Evolutionary conservation across 257 asterid species (phyloP).

Genomic region (Solanum chmielewskii): DNA sequence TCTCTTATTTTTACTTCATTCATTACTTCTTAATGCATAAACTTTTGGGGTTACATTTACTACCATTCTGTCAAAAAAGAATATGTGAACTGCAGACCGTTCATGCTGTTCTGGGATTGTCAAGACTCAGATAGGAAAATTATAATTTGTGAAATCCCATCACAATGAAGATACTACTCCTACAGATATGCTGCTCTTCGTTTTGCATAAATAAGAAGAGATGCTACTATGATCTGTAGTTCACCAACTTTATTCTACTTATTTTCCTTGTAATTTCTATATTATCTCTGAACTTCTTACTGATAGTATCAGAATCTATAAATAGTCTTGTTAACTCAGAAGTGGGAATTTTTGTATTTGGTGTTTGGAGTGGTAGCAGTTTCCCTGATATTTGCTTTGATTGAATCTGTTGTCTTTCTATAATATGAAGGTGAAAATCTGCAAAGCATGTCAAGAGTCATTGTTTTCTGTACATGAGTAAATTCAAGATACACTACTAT

Average conservation of each 20-base stretch:
- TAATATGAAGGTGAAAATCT: not conserved
- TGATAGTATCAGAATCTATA: not conserved
- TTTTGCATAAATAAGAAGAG: not conserved
- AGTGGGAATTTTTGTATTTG: not conserved
- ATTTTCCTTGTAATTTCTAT: not conserved
- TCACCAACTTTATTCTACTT: not conserved
- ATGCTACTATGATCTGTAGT: not conserved
- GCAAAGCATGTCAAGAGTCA: not conserved
- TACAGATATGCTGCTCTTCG: not conserved
- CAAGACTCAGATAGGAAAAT: not conserved
- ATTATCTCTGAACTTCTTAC: not conserved
- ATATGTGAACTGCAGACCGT: not conserved
- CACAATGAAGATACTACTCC: not conserved
- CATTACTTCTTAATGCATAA: not conserved
- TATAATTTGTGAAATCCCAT: not conserved
- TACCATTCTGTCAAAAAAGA: not conserved
- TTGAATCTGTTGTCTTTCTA: not conserved
- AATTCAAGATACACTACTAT: not conserved
- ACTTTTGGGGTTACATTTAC: not conserved
- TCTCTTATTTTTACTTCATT: not conserved
- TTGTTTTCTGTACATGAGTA: not conserved
- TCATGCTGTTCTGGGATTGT: not conserved
- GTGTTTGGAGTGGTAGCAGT: not conserved
- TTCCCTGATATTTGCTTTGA: not conserved
- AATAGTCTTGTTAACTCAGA: not conserved